Percentiles rank a stretch among this genome's conserved stretches.
These are phyloP conservation scores for Zizania latifolia DNA, from an alignment of 176 grass and related monocot species.

Conservation along the genomic window DNA sequence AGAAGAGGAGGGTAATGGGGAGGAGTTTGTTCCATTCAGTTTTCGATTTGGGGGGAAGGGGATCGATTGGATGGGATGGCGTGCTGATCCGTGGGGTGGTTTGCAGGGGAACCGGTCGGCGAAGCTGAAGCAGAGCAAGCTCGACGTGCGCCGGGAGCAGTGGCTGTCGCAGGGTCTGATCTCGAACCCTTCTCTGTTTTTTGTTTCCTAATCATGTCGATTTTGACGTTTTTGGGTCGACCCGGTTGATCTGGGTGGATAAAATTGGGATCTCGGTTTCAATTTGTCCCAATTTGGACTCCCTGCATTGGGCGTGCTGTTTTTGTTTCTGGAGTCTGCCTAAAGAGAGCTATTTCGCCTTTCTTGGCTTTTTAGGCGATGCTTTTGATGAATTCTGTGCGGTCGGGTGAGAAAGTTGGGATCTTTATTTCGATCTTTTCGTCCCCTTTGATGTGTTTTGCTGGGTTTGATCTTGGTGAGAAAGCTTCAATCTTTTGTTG, in stretches of 20 bases:
- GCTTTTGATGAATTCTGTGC: constrained; percentile 13
- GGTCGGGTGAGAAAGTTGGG: constrained; percentile 13
- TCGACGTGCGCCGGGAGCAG: constrained; percentile 83
- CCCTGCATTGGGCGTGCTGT: background rate
- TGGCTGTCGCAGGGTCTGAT: constrained; percentile 87
- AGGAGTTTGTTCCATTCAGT: constrained; percentile 13
- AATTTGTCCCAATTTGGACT: background rate
- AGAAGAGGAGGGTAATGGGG: constrained; percentile 66
- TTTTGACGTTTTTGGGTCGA: background rate
- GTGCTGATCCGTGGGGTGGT: constrained; percentile 27
- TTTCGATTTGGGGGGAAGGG: background rate
- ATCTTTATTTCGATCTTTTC: constrained; percentile 14
- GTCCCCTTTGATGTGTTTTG: background rate
- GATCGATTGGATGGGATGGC: background rate
- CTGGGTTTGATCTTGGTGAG: background rate
- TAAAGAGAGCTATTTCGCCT: background rate
- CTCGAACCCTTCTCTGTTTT: background rate
- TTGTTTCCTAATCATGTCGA: background rate
- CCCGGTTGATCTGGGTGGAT: background rate
- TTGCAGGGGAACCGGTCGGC: constrained; percentile 69
- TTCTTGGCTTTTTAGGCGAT: background rate
- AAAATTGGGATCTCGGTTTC: constrained; percentile 20
- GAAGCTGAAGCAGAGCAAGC: constrained; percentile 91
- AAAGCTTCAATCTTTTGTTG: background rate
- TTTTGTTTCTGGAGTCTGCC: background rate